A percentile compares a stretch with the other conserved stretches of the same genome.
Evolutionary conservation across 768 basidiomycete genomes (phyloP).

Genomic region (Kwoniella mangroviensis): DNA sequence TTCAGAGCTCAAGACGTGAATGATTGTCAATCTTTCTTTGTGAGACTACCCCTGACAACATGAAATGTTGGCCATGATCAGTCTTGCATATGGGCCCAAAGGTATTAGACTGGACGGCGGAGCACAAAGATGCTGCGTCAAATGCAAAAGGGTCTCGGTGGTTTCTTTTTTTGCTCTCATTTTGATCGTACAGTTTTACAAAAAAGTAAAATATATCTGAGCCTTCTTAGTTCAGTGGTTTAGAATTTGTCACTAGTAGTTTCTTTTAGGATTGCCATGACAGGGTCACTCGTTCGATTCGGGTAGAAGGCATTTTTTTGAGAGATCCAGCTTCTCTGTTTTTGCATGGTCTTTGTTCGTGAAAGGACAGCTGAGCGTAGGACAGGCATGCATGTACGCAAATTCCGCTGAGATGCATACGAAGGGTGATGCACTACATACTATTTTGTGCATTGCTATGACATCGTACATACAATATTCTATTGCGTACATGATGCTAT

Average conservation of each 20-base stretch:
- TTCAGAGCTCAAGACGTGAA: too few species aligned
- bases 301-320: slow-evolving; percentile 20
- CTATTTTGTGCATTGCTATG: too few species aligned
- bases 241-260: slow-evolving; percentile 21
- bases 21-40: too few species aligned
- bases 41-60: too few species aligned
- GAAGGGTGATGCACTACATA: too few species aligned
- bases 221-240: slow-evolving; percentile 22
- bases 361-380: not conserved
- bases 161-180: too few species aligned
- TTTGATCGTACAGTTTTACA: too few species aligned
- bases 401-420: not conserved
- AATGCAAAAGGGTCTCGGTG: too few species aligned
- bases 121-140: too few species aligned
- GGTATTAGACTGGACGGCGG: too few species aligned
- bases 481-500: not conserved
- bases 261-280: slow-evolving; percentile 9
- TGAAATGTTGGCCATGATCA: too few species aligned
- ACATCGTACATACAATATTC: not conserved
- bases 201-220: not conserved
- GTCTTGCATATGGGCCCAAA: too few species aligned
- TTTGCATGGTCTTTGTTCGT: not conserved
- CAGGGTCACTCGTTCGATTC: slow-evolving; percentile 23
- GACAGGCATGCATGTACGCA: not conserved
- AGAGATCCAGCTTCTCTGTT: not conserved